phyloP scores from a whole-genome alignment of 176 grass and related monocot species.

The Bromus sterilis region DNA sequence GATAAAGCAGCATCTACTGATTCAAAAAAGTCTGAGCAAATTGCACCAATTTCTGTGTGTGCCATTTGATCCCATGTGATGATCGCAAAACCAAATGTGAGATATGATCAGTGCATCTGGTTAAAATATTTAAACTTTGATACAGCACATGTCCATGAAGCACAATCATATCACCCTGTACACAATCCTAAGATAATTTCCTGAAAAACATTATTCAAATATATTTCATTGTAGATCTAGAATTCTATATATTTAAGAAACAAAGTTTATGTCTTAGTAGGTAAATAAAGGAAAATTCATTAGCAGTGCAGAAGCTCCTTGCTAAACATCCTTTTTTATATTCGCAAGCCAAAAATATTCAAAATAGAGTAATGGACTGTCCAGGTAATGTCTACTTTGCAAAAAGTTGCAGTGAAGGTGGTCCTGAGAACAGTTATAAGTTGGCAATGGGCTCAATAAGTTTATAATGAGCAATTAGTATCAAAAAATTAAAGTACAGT shows the following conservation, averaged over 20 bases:
- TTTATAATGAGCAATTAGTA: background rate
- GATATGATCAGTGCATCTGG: background rate
- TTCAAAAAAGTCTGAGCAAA: constrained; percentile 5
- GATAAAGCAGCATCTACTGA: background rate
- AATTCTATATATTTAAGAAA: background rate
- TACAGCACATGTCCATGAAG: background rate
- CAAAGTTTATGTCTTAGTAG: background rate
- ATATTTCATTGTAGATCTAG: background rate
- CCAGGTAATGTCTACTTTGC: background rate
- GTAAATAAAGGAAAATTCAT: background rate
- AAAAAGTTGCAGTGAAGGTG: background rate
- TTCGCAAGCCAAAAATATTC: background rate
- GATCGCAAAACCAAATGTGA: background rate
- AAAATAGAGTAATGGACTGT: background rate
- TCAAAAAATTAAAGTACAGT: background rate
- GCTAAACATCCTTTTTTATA: background rate
- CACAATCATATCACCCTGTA: background rate
- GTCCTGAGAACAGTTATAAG: background rate
- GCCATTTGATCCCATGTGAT: background rate
- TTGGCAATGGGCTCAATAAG: background rate
- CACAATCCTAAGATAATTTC: background rate
- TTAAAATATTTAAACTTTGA: background rate
- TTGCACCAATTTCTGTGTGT: background rate
- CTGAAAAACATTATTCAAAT: background rate
- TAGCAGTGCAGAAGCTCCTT: background rate